Conservation (phyloP, 2,329 filamentous ascomycete species). For the Stagonosporopsis tanaceti region DNA sequence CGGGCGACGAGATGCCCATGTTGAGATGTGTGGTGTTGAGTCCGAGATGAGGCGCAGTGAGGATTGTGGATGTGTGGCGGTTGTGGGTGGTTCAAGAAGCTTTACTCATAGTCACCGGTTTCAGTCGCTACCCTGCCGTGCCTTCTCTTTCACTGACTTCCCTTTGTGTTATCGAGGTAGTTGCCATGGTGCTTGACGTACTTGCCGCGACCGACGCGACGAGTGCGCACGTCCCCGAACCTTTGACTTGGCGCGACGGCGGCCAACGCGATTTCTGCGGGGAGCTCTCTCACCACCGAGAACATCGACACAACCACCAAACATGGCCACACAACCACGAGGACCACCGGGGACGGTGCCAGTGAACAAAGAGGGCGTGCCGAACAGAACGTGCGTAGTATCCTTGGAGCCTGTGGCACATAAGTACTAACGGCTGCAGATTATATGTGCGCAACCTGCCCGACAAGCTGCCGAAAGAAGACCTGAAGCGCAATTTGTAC, state of each 20-base stretch:
- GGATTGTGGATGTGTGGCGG: neutral
- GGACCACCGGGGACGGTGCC: conserved; percentile 35
- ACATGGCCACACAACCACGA: conserved; percentile 39
- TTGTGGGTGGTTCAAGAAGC: neutral
- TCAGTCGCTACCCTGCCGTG: neutral
- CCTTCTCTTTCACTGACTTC: conserved; percentile 7
- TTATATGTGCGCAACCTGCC: conserved; percentile 91
- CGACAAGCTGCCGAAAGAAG: conserved; percentile 87
- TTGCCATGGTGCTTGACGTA: conserved; percentile 13
- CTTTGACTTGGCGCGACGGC: conserved; percentile 28
- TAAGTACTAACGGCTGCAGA: conserved; percentile 54
- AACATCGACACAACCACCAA: conserved; percentile 6
- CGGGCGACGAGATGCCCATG: conserved; percentile 38
- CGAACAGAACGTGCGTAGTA: conserved; percentile 46
- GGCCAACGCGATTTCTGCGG: conserved; percentile 34
- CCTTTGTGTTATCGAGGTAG: neutral
- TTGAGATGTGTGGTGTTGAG: conserved; percentile 13
- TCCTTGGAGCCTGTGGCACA: neutral
- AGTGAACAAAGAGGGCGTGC: conserved; percentile 28
- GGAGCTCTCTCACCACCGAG: conserved; percentile 33
- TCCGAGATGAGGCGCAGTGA: conserved; percentile 13
- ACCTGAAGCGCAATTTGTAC: conserved; percentile 87
- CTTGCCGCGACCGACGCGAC: conserved; percentile 18
- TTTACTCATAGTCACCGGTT: neutral
- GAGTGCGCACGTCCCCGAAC: conserved; percentile 29